phyloP scores from a whole-genome alignment of 2,329 filamentous ascomycete genomes.

The Nothophoma quercina region DNA sequence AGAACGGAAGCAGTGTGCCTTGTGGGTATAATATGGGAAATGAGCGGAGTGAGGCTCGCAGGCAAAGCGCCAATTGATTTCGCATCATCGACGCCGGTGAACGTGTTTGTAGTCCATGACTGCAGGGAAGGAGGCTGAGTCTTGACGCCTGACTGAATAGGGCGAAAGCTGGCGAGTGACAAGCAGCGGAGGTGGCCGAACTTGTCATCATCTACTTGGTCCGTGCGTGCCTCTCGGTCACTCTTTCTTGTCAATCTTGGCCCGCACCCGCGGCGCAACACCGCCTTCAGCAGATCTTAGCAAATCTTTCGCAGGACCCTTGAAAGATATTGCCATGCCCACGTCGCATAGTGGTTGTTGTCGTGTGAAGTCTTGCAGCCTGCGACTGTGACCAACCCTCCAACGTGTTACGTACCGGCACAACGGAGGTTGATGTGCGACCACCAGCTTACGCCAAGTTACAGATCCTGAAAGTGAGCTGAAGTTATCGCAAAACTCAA shows the following conservation, averaged over 20 bases:
- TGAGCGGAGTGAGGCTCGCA: conserved; percentile 24
- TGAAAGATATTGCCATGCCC: neutral
- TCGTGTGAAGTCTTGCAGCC: neutral
- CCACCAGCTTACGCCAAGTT: neutral
- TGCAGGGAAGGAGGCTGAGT: conserved; percentile 16
- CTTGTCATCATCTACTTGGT: neutral
- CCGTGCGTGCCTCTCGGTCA: neutral
- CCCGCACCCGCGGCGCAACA: neutral
- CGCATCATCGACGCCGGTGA: conserved; percentile 27
- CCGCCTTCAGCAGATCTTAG: neutral
- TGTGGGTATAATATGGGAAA: conserved; percentile 15
- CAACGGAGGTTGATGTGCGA: conserved; percentile 2
- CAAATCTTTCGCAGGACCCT: neutral
- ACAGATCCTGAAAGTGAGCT: neutral
- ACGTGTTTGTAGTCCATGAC: conserved; percentile 14
- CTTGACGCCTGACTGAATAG: conserved; percentile 2
- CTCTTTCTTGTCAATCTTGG: conserved; percentile 5
- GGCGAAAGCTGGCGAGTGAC: conserved; percentile 9
- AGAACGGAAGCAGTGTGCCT: conserved; percentile 13
- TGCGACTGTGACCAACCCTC: neutral
- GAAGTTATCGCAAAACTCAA: neutral
- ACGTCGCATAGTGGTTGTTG: neutral
- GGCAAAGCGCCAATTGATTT: conserved; percentile 5
- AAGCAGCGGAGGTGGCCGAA: conserved; percentile 1
- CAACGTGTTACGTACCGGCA: neutral